Percentiles rank a stretch among this genome's conserved stretches.
These are phyloP conservation scores for Macrotyloma uniflorum DNA, from an alignment of 306 rosid genomes.

Conservation along the genomic window DNA sequence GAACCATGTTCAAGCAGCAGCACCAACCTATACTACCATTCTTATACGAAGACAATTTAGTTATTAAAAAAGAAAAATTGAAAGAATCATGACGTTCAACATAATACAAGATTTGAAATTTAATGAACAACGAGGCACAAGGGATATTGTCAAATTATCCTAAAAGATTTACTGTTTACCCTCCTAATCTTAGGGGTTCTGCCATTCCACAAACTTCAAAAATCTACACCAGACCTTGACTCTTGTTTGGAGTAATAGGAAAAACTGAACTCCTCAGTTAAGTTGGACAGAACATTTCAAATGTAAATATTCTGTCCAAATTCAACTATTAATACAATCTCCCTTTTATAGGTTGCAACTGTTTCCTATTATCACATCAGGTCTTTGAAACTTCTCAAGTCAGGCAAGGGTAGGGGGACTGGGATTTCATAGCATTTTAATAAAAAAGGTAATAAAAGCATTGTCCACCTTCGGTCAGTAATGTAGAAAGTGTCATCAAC, in stretches of 20 bases:
- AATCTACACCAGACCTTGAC: not conserved
- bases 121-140: not conserved
- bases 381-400: not conserved
- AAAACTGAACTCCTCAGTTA: not conserved
- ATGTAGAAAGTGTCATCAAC: constrained; percentile 60
- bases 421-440: not conserved
- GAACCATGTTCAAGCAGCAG: constrained; percentile 21
- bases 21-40: not conserved
- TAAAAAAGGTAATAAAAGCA: constrained; percentile 12
- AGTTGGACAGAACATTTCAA: constrained; percentile 1
- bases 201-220: not conserved
- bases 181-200: not conserved
- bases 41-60: not conserved
- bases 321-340: not conserved
- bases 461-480: constrained; percentile 67
- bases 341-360: constrained; percentile 6
- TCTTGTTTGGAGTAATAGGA: not conserved
- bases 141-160: constrained; percentile 1
- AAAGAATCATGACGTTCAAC: not conserved
- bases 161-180: not conserved
- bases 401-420: not conserved
- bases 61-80: not conserved
- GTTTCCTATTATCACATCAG: not conserved
- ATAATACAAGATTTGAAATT: constrained; percentile 6
- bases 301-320: not conserved